Base-by-base conservation (phyloP, 441 rosid species). In the Brassica hybrid region DNA sequence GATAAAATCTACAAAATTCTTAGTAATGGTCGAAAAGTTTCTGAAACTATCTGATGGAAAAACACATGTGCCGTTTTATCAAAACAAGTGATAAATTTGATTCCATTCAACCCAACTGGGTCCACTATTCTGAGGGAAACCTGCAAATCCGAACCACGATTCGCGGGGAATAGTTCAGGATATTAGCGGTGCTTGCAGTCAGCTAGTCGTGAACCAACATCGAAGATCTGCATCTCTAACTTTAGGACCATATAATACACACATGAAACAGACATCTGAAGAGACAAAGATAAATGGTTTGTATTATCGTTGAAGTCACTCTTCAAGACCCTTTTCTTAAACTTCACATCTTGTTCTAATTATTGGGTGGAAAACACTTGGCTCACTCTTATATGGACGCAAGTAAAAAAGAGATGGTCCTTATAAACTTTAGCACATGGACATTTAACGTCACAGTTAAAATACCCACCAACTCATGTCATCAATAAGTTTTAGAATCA, bases 131-230 rank as follows among this genome's bases (percentile, higher is more conserved):
- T 34, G 41, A 7, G 41, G 41, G 2, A 34, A 34, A 7, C 41
- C 41, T 34, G 1, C 41, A 34, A 34, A 34, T 34, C 10, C 3
- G 9, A 34, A 34, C 41, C 9, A 34, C 41, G 10, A 7, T 34
- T 34, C 41, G 11, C 41, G 2, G 1, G 41, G 9, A 34, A 94
- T 96, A 97, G 97, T 96, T 52, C 97, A 90, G 83, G 97, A 96
- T 76, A 94, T 94, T 72, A 90, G 96, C 10, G 94, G 98, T 0
- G 98, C 98, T 17, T 94, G 98, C 57, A 96, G 99, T 64, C 99
- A 92, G 89, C 86, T 96, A 78, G 98, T 94, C 32, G 89, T 94
- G 58, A 84, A 84, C 74, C 84, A 80, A 50, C 58, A 52, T 16
- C 2, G 21, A 52, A 52, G 21, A 52, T 52, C 19, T 52, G 19